Evolutionary conservation across 495 filamentous ascomycete species (phyloP).

Genomic region (Aspergillus panamensis): DNA sequence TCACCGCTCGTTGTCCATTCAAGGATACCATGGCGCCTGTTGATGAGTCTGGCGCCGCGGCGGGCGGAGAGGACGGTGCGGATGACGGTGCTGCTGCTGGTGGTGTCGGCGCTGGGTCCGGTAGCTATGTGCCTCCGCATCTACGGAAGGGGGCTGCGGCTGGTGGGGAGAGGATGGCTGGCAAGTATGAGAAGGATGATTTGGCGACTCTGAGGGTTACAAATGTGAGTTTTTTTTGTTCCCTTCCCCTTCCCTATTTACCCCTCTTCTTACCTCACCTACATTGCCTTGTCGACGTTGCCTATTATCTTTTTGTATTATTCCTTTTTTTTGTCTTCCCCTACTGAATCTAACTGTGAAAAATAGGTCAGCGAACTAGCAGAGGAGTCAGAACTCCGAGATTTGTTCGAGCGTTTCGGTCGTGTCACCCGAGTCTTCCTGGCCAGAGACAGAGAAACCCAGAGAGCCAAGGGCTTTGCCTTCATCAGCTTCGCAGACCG

Average conservation of each 20-base stretch:
- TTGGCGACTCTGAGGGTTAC: slow-evolving; percentile 93
- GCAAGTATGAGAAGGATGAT: slow-evolving; percentile 94
- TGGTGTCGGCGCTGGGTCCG: slow-evolving; percentile 62
- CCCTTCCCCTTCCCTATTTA: neutral
- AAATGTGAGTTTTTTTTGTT: slow-evolving; percentile 64
- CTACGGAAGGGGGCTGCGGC: slow-evolving; percentile 67
- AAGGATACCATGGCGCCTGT: slow-evolving; percentile 78
- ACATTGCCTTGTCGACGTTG: slow-evolving; percentile 2
- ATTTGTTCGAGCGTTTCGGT: slow-evolving; percentile 96
- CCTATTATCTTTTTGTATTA: slow-evolving; percentile 6
- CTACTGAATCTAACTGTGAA: slow-evolving; percentile 9
- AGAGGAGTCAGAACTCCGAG: slow-evolving; percentile 88
- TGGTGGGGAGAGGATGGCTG: slow-evolving; percentile 84
- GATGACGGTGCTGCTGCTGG: slow-evolving; percentile 50
- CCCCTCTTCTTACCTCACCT: neutral
- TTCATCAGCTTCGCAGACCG: slow-evolving; percentile 95
- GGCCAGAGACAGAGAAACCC: slow-evolving; percentile 94
- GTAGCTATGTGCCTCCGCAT: slow-evolving; percentile 90
- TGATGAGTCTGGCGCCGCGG: slow-evolving; percentile 59
- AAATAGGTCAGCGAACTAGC: slow-evolving; percentile 89
- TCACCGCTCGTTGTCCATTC: slow-evolving; percentile 90
- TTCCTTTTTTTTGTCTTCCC: slow-evolving; percentile 13
- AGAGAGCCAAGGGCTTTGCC: slow-evolving; percentile 92
- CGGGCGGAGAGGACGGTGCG: slow-evolving; percentile 38
- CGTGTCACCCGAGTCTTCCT: slow-evolving; percentile 95